Conservation (phyloP, 768 basidiomycete genomes). For the Grammothele lineata region DNA sequence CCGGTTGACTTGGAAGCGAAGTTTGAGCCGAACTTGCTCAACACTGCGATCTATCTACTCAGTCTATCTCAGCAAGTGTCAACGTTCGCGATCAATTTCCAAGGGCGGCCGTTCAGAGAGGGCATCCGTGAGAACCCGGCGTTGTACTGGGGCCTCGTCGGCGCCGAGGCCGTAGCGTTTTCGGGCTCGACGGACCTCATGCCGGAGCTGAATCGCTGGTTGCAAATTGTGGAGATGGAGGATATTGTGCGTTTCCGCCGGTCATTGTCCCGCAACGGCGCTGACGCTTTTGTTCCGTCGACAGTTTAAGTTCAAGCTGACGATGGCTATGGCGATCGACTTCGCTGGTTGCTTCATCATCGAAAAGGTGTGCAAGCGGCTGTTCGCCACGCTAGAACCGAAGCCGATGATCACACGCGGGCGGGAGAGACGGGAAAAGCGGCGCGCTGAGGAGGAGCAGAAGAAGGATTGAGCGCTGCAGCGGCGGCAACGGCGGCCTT, state of each 20-base stretch:
- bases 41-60: constrained; percentile 95
- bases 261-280: too few relatives aligned
- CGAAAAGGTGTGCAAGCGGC: constrained; percentile 74
- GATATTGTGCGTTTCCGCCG: constrained; percentile 46
- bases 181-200: constrained; percentile 91
- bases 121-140: constrained; percentile 94
- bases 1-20: constrained; percentile 92
- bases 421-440: constrained; percentile 64
- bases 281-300: too few relatives aligned
- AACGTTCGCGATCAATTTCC: constrained; percentile 96
- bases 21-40: constrained; percentile 91
- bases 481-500: not conserved
- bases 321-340: constrained; percentile 79
- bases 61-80: constrained; percentile 97
- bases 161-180: constrained; percentile 87
- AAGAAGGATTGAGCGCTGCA: constrained; percentile 11
- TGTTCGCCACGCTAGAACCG: constrained; percentile 88
- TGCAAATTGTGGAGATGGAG: constrained; percentile 94
- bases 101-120: constrained; percentile 97
- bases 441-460: constrained; percentile 12
- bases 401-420: constrained; percentile 82
- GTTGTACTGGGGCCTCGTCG: constrained; percentile 89
- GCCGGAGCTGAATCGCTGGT: constrained; percentile 94
- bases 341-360: constrained; percentile 85
- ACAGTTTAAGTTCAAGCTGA: constrained; percentile 83